phyloP scores from a whole-genome alignment of 2,329 filamentous ascomycete genomes.

The Calonectria hongkongensis region DNA sequence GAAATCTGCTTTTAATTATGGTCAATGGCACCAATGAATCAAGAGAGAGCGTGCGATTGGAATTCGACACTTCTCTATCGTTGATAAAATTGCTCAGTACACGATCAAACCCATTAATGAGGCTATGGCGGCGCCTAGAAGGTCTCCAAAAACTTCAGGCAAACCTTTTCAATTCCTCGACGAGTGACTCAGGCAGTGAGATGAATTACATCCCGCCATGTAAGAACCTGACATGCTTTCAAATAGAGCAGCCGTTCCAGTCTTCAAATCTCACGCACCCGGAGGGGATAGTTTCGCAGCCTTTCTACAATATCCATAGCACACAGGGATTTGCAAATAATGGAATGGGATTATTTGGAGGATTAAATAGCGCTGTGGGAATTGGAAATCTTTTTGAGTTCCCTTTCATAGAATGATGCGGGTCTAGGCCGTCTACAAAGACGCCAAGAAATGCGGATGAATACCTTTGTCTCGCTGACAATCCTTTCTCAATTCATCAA shows the following conservation, averaged over 20 bases:
- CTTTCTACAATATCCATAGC: background rate
- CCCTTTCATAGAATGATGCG: background rate
- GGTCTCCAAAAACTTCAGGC: slow-evolving; percentile 22
- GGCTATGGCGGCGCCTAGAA: slow-evolving; percentile 25
- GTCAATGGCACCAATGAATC: slow-evolving; percentile 2
- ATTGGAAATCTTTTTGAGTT: background rate
- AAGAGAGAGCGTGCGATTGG: background rate
- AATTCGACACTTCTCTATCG: slow-evolving; percentile 22
- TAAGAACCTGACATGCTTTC: background rate
- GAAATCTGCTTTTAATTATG: slow-evolving; percentile 21
- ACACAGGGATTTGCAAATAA: background rate
- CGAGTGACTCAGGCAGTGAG: too few relatives aligned
- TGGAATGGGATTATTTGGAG: background rate
- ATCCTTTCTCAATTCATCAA: too few relatives aligned
- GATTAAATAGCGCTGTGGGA: background rate
- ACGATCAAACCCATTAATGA: slow-evolving; percentile 16
- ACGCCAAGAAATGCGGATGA: too few relatives aligned
- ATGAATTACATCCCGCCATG: too few relatives aligned
- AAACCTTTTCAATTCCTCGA: background rate
- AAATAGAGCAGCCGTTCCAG: background rate
- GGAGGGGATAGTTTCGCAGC: background rate
- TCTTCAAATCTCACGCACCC: background rate
- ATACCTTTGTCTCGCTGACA: too few relatives aligned
- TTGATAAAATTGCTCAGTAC: slow-evolving; percentile 25
- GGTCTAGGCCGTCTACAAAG: too few relatives aligned